Evolutionary conservation across 2,329 filamentous ascomycete genomes (phyloP), one percentile per base, ranked within the genome.

Genomic region (Xylariaceae sp.): DNA sequence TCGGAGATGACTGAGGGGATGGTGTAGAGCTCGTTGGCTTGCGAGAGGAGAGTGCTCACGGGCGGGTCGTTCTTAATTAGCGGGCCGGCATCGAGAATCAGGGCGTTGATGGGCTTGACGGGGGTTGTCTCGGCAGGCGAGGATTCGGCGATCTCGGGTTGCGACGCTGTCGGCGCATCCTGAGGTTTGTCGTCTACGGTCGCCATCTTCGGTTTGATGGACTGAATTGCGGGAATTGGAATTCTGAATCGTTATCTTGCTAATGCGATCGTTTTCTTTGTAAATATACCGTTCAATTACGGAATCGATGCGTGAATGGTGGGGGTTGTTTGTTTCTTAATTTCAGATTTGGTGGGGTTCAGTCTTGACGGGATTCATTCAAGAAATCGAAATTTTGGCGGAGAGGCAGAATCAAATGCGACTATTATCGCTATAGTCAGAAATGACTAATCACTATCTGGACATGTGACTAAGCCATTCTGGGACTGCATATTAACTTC

Each of bases 61-160:
- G 90, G 80, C 10, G 93, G 91, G 65, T 94, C 88, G 76, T 97
- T 97, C 72, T 93, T 93, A 73, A 99, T 92, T 62, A 99, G 86
- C 6, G 93, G 92, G 30, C 92, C 93, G 2, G 94, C 89, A 72
- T 99, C 94, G 66, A 99, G 82, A 34, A 97, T 83, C 55, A 97
- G 84, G 56, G 88, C 88, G 76, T 95, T 87, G 53, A 96, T 85
- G 0, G 87, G 82, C 92, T 96, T 66, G 11, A 62, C 60, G 4
- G 58, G 54, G 13, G 63, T 51, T 23, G 58, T 49, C 17, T 63
- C 58, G 44, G 47, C 8, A 37, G 34, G 23, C 1, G 51, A 10
- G 2, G 50, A 18, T 17, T 54, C 55, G 3, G 58, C 45, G 15
- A 10, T 45, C 44, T 56, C 57, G 13, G 57, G 48, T n/a, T 5